A percentile compares a stretch with the other conserved stretches of the same genome.
Conservation (phyloP, 2,329 filamentous ascomycete genomes). For the Chalaropsis thielavioides region DNA sequence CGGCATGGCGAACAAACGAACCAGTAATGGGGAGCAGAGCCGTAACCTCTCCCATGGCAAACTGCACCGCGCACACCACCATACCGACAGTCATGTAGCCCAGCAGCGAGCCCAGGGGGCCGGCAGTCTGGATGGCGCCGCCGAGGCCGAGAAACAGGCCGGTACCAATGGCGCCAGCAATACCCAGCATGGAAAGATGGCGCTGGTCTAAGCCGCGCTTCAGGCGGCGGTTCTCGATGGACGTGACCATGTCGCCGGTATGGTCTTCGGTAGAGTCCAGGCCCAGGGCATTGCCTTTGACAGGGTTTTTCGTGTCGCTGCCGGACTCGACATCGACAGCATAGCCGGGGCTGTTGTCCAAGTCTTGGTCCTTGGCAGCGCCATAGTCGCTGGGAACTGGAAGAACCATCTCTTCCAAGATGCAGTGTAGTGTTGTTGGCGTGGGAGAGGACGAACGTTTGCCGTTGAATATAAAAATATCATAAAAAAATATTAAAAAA, state of each 20-base stretch:
- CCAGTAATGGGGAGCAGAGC: constrained; percentile 49
- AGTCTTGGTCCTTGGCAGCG: not conserved
- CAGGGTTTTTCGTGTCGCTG: not conserved
- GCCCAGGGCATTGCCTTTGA: constrained; percentile 7
- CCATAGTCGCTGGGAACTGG: constrained; percentile 3
- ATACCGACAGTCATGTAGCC: constrained; percentile 42
- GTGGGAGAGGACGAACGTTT: not conserved
- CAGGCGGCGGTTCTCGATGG: constrained; percentile 35
- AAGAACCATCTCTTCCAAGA: not conserved
- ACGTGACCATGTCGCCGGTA: constrained; percentile 33
- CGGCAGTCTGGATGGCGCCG: constrained; percentile 36
- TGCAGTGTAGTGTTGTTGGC: not conserved
- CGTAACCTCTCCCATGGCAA: constrained; percentile 45
- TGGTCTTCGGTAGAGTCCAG: constrained; percentile 18
- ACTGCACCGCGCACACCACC: constrained; percentile 43
- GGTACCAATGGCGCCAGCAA: constrained; percentile 46
- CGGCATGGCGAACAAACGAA: constrained; percentile 45
- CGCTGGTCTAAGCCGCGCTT: constrained; percentile 33
- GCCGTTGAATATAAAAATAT: not conserved
- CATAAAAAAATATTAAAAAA: not conserved
- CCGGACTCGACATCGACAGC: constrained; percentile 8
- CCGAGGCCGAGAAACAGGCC: constrained; percentile 47
- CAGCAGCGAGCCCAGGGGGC: constrained; percentile 34
- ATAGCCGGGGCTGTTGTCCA: not conserved
- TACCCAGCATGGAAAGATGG: constrained; percentile 48